A percentile compares a stretch with the other conserved stretches of the same genome.
Conservation (phyloP, 1,139 yeast genomes). For the Geotrichum reessii region DNA sequence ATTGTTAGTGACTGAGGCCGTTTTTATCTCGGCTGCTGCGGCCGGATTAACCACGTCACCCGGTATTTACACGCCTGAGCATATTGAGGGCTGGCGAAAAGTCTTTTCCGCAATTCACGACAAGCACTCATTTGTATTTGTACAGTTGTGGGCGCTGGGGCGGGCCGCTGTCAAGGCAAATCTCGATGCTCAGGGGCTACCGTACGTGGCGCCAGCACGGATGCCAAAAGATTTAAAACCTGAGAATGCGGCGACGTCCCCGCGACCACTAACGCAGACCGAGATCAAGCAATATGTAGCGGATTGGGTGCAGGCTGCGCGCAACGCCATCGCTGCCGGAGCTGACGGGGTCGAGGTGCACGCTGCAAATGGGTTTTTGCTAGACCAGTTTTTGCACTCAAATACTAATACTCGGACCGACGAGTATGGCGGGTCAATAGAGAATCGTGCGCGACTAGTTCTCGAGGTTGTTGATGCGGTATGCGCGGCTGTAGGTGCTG, state of each 20-base stretch:
- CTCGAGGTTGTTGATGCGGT: slow-evolving; percentile 54
- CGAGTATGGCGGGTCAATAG: slow-evolving; percentile 62
- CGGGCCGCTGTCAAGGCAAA: slow-evolving; percentile 45
- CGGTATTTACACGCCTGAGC: slow-evolving; percentile 49
- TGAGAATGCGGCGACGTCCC: slow-evolving; percentile 21
- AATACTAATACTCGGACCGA: slow-evolving; percentile 56
- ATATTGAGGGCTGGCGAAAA: slow-evolving; percentile 47
- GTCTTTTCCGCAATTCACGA: slow-evolving; percentile 48
- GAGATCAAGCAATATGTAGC: slow-evolving; percentile 42
- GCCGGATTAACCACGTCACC: slow-evolving; percentile 45
- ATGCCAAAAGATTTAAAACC: slow-evolving; percentile 33
- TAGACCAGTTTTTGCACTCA: slow-evolving; percentile 54
- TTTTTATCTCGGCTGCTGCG: slow-evolving; percentile 36
- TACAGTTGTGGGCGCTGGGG: slow-evolving; percentile 61
- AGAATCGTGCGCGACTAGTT: slow-evolving; percentile 55
- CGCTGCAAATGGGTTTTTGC: slow-evolving; percentile 61
- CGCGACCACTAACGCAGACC: slow-evolving; percentile 41
- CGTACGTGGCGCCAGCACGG: slow-evolving; percentile 19
- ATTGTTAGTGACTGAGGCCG: slow-evolving; percentile 41
- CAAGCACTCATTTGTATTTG: slow-evolving; percentile 46
- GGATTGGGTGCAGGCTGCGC: slow-evolving; percentile 43
- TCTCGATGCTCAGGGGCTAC: slow-evolving; percentile 37
- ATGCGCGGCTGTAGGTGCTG: slow-evolving; percentile 43
- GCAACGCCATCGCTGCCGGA: slow-evolving; percentile 51
- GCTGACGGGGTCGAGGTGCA: slow-evolving; percentile 68